Evolutionary conservation across 148 eudicot species (phyloP).

Genomic region (Rhododendron ovatum): DNA sequence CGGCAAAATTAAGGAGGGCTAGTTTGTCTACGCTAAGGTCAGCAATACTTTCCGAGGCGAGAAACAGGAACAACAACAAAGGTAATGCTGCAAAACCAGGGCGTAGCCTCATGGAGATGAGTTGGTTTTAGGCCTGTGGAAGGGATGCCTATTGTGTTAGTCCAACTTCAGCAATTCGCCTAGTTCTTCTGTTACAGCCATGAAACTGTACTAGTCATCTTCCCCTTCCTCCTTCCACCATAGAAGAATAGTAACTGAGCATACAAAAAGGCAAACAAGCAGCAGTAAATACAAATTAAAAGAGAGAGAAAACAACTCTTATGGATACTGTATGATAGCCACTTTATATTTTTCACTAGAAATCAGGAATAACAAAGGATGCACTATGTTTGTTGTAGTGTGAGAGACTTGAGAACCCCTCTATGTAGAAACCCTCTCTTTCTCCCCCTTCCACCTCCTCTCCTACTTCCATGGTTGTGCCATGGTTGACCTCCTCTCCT

Average conservation of each 20-base stretch:
- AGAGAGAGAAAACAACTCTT: neutral
- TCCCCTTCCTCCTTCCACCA: neutral
- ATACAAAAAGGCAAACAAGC: neutral
- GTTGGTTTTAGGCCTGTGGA: conserved; percentile 6
- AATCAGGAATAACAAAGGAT: neutral
- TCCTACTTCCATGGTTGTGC: too few relatives aligned
- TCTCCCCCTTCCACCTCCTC: too few relatives aligned
- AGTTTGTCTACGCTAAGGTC: conserved; percentile 57
- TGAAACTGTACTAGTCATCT: neutral
- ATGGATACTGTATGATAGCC: neutral
- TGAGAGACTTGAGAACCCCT: too few relatives aligned
- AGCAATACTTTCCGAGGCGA: conserved; percentile 28
- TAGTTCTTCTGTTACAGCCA: neutral
- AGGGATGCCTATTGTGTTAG: conserved; percentile 1
- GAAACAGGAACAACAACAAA: conserved; percentile 25
- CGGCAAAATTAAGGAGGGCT: conserved; percentile 76
- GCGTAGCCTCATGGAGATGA: conserved; percentile 43
- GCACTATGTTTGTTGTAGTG: neutral
- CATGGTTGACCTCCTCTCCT: too few relatives aligned
- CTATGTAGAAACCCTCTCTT: too few relatives aligned
- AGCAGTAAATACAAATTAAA: neutral
- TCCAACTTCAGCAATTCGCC: neutral
- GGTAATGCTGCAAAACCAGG: conserved; percentile 18
- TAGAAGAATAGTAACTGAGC: neutral
- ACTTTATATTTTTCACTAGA: neutral